A percentile compares a stretch with the other conserved stretches of the same genome.
Conservation (phyloP, 768 basidiomycete species). For the Pisolithus marmoratus region DNA sequence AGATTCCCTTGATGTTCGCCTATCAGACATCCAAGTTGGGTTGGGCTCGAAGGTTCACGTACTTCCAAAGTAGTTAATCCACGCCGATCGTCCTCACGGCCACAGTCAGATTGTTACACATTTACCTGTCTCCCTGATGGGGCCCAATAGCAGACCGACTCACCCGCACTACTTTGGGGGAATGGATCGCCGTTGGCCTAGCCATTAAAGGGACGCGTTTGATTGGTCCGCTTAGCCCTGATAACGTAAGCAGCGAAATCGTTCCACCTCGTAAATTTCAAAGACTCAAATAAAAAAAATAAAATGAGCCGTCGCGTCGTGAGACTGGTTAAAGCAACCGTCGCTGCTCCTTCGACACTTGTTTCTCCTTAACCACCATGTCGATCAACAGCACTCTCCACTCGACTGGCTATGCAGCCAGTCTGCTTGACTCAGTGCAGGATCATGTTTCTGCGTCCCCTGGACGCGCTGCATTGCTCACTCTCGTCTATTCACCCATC, state of each 20-base stretch:
- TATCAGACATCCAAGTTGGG: constrained; percentile 26
- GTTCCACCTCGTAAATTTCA: background rate
- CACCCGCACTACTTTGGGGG: too few species aligned
- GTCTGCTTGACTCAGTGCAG: constrained; percentile 11
- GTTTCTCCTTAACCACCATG: constrained; percentile 14
- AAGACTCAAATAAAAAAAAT: background rate
- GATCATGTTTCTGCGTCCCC: constrained; percentile 19
- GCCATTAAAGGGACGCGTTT: too few species aligned
- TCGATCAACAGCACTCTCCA: constrained; percentile 18
- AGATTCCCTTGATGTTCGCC: constrained; percentile 18
- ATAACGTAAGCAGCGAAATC: background rate
- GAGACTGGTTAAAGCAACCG: background rate
- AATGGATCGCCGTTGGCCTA: too few species aligned
- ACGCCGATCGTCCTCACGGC: too few species aligned
- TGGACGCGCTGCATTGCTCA: constrained; percentile 29
- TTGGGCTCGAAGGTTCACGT: constrained; percentile 22
- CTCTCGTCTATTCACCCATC: constrained; percentile 61
- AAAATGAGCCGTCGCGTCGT: too few species aligned
- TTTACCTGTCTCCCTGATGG: background rate
- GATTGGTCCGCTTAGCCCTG: too few species aligned
- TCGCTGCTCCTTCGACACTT: background rate
- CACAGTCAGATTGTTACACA: background rate
- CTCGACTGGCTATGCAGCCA: constrained; percentile 20
- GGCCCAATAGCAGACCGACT: background rate
- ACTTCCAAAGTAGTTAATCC: constrained; percentile 5